Percentiles rank a stretch among this genome's conserved stretches.
Conservation (phyloP, 352 stramenopile genomes). For the Pythium periplocum region DNA sequence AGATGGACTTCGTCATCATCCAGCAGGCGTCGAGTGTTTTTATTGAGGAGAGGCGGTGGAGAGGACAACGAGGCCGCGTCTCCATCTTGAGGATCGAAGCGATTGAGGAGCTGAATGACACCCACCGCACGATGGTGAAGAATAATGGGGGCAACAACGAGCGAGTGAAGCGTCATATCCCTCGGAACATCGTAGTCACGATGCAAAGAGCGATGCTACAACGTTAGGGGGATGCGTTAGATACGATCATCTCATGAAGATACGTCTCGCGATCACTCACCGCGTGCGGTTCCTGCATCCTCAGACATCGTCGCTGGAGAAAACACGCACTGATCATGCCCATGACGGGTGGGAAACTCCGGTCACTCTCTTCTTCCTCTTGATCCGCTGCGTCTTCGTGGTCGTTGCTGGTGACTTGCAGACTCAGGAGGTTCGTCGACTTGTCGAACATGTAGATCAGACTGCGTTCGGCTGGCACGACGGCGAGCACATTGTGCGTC, state of each 20-base stretch:
- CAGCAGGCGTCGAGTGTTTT: constrained; percentile 2
- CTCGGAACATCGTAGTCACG: constrained; percentile 57
- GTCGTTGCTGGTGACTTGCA: constrained; percentile 19
- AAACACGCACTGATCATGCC: constrained; percentile 56
- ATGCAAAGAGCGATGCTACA: constrained; percentile 48
- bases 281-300: constrained; percentile 47
- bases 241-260: too few species aligned
- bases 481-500: constrained; percentile 25
- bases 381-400: constrained; percentile 8
- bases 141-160: constrained; percentile 48
- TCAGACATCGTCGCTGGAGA: constrained; percentile 43
- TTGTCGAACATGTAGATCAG: constrained; percentile 59
- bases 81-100: constrained; percentile 24
- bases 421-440: constrained; percentile 31
- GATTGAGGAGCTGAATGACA: constrained; percentile 59
- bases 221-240: too few species aligned
- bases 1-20: constrained; percentile 40
- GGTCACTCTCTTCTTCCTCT: constrained; percentile 3
- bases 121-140: constrained; percentile 48
- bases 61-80: not conserved
- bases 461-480: constrained; percentile 40
- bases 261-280: not conserved
- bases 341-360: constrained; percentile 45
- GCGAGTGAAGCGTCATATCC: constrained; percentile 42
- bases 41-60: not conserved